phyloP scores from a whole-genome alignment of 2,329 filamentous ascomycete genomes.

The Atkinsonella hypoxylon region DNA sequence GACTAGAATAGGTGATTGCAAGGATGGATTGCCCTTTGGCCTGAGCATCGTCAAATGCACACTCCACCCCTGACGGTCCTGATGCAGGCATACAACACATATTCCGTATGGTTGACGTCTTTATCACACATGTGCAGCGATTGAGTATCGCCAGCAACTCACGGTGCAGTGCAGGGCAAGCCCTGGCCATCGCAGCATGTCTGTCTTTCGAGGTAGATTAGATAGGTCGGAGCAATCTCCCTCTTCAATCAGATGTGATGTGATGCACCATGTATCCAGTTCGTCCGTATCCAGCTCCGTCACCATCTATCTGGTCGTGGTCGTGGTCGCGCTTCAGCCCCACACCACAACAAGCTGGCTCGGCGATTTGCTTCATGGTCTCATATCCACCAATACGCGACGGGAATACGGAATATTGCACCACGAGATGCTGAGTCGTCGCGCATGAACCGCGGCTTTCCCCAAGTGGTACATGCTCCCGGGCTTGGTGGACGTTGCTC shows the following conservation, averaged over 20 bases:
- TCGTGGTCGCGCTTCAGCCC: not conserved
- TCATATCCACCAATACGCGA: not conserved
- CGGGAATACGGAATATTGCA: conserved; percentile 1
- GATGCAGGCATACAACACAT: no score
- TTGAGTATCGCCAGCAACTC: no score
- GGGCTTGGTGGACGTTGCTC: not conserved
- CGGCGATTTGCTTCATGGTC: not conserved
- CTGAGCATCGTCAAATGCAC: not conserved
- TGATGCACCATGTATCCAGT: not conserved
- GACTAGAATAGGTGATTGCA: no score
- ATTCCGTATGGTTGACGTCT: no score
- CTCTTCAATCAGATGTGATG: not conserved
- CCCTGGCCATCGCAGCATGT: not conserved
- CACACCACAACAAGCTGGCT: conserved; percentile 2
- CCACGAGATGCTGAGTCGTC: not conserved
- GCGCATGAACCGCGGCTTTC: no score
- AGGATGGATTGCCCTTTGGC: no score
- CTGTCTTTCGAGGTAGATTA: not conserved
- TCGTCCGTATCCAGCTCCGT: not conserved
- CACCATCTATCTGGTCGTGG: not conserved
- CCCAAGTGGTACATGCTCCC: not conserved
- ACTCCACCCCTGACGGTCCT: not conserved
- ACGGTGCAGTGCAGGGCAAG: no score
- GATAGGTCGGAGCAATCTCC: not conserved
- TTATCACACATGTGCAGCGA: not conserved